Conservation (phyloP, 257 asterid species). For the Phtheirospermum japonicum region DNA sequence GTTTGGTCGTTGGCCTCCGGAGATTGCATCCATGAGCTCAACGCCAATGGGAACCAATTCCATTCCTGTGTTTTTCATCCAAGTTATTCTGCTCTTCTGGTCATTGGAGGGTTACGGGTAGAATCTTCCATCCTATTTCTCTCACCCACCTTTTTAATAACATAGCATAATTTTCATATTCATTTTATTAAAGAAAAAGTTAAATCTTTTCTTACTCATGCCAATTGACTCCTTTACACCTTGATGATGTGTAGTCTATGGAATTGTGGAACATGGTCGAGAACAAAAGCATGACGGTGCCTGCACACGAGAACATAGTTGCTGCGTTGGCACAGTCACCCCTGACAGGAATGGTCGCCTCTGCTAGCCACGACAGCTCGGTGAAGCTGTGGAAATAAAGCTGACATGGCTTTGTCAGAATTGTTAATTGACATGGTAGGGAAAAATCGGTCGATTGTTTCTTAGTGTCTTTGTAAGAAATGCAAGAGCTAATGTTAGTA, state of each 20-base stretch:
- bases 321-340: conserved; percentile 80
- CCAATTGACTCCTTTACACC: too few relatives aligned
- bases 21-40: conserved; percentile 67
- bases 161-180: too few relatives aligned
- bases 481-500: conserved; percentile 4
- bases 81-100: conserved; percentile 67
- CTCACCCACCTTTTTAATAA: neutral
- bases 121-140: neutral
- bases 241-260: conserved; percentile 45
- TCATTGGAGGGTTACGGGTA: conserved; percentile 77
- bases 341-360: conserved; percentile 71
- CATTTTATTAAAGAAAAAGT: too few relatives aligned
- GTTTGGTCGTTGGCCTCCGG: conserved; percentile 77
- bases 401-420: too few relatives aligned
- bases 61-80: conserved; percentile 91
- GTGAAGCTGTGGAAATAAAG: conserved; percentile 39
- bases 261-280: conserved; percentile 84
- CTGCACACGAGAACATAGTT: conserved; percentile 67
- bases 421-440: too few relatives aligned
- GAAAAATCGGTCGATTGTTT: neutral
- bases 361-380: conserved; percentile 84
- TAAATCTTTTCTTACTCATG: too few relatives aligned
- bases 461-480: conserved; percentile 16
- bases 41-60: conserved; percentile 64
- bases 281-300: conserved; percentile 73